Evolutionary conservation across 805 yeast genomes (phyloP).

Genomic region (Kodamaea jinghongensis): DNA sequence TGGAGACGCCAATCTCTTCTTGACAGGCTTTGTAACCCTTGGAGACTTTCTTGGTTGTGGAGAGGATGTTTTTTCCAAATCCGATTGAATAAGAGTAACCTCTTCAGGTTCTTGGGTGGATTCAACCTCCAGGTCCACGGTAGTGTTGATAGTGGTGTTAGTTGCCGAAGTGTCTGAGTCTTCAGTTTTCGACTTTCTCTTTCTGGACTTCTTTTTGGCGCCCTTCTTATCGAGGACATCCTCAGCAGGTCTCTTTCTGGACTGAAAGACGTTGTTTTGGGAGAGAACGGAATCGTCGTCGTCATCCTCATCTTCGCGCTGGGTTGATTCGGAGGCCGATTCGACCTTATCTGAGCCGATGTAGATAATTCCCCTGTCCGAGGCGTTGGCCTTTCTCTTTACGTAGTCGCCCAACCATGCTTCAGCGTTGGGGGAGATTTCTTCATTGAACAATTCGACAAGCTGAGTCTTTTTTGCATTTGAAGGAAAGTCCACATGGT

Average conservation of each 20-base stretch:
- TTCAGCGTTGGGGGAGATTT: conserved; percentile 50
- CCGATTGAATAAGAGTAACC: too few species aligned
- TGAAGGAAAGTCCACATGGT: conserved; percentile 59
- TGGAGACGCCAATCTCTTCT: not conserved
- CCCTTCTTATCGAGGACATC: conserved; percentile 10
- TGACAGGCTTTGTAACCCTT: conserved; percentile 9
- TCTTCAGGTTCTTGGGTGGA: not conserved
- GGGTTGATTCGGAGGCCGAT: not conserved
- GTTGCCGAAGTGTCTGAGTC: not conserved
- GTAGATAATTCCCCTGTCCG: not conserved
- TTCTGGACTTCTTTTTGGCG: conserved; percentile 2
- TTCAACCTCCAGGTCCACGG: too few species aligned
- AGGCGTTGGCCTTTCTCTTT: conserved; percentile 5
- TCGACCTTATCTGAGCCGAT: not conserved
- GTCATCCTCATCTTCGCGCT: not conserved
- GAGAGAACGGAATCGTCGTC: conserved; percentile 3
- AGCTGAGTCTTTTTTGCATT: conserved; percentile 68
- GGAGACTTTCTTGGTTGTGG: not conserved
- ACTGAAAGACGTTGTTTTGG: conserved; percentile 4
- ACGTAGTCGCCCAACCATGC: conserved; percentile 33
- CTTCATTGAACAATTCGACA: conserved; percentile 54
- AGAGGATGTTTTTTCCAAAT: too few species aligned
- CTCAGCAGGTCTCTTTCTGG: conserved; percentile 7
- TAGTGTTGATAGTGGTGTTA: not conserved
- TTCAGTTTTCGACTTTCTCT: not conserved